Conservation (phyloP, 1,284 basidiomycete species). For the Mrakiaceae sp. region DNA sequence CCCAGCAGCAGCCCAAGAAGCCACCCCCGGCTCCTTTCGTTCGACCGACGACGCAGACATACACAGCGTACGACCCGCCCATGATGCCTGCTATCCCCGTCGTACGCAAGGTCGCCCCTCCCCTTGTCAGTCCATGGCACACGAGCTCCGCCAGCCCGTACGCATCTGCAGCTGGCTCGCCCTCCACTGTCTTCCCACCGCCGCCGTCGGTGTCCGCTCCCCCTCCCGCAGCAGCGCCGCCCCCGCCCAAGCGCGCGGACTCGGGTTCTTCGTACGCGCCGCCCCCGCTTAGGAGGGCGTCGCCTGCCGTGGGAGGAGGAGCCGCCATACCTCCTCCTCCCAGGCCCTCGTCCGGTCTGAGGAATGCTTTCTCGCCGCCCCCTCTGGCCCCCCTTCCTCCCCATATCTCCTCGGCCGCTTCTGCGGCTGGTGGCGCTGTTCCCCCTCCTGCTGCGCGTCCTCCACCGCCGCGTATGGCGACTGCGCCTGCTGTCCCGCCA, state of each 20-base stretch:
- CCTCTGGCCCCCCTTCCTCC: neutral
- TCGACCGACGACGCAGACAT: slow-evolving; percentile 2
- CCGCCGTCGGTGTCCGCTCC: neutral
- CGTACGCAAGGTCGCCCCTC: neutral
- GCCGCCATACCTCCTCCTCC: neutral
- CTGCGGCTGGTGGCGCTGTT: neutral
- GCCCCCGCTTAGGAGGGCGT: neutral
- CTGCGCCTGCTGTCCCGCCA: too few species aligned
- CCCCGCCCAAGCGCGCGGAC: slow-evolving; percentile 3
- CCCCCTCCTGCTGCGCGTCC: neutral
- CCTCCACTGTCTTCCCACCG: too few species aligned
- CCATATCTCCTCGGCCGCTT: neutral
- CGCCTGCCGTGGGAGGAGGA: neutral
- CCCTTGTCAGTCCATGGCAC: neutral
- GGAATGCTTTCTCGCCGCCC: neutral
- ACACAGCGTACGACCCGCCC: slow-evolving; percentile 7
- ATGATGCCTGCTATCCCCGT: slow-evolving; percentile 8
- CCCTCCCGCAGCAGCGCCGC: neutral
- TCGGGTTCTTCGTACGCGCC: neutral
- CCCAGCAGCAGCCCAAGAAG: neutral
- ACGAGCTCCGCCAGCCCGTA: neutral
- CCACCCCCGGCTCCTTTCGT: neutral
- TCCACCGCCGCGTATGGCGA: too few species aligned
- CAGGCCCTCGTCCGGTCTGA: too few species aligned
- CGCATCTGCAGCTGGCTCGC: too few species aligned